A percentile compares a stretch with the other conserved stretches of the same genome.
Conservation (phyloP, 768 basidiomycete species). For the Pisolithus orientalis region DNA sequence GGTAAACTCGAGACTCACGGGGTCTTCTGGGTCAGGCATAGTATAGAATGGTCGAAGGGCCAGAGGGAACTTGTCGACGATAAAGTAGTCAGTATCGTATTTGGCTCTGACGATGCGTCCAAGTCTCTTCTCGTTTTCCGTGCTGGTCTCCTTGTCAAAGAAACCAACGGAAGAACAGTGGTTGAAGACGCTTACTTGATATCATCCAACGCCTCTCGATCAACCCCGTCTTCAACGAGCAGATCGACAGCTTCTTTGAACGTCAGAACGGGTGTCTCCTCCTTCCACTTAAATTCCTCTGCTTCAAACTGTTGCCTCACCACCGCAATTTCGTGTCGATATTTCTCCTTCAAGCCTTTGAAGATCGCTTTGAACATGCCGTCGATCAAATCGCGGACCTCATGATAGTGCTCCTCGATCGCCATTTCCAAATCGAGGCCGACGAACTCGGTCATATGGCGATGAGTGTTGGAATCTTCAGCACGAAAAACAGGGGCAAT, state of each 20-base stretch:
- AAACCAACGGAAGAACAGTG: not conserved
- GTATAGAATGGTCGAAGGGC: constrained; percentile 97
- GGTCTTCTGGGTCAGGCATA: constrained; percentile 93
- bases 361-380: constrained; percentile 83
- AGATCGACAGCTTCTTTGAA: constrained; percentile 87
- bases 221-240: constrained; percentile 80
- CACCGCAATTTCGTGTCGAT: constrained; percentile 74
- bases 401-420: constrained; percentile 98
- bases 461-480: constrained; percentile 94
- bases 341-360: constrained; percentile 69
- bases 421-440: constrained; percentile 99
- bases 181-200: constrained; percentile 57
- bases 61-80: constrained; percentile 98
- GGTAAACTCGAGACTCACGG: constrained; percentile 42
- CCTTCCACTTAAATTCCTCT: constrained; percentile 93
- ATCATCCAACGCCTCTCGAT: constrained; percentile 75
- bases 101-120: constrained; percentile 87
- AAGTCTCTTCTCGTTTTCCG: constrained; percentile 91
- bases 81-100: constrained; percentile 97
- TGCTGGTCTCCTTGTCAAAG: constrained; percentile 43
- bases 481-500: constrained; percentile 96
- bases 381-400: constrained; percentile 91
- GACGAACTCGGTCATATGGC: constrained; percentile 97
- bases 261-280: constrained; percentile 79
- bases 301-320: constrained; percentile 87